Evolutionary conservation across 805 yeast species (phyloP).

Genomic region (Brettanomyces bruxellensis): DNA sequence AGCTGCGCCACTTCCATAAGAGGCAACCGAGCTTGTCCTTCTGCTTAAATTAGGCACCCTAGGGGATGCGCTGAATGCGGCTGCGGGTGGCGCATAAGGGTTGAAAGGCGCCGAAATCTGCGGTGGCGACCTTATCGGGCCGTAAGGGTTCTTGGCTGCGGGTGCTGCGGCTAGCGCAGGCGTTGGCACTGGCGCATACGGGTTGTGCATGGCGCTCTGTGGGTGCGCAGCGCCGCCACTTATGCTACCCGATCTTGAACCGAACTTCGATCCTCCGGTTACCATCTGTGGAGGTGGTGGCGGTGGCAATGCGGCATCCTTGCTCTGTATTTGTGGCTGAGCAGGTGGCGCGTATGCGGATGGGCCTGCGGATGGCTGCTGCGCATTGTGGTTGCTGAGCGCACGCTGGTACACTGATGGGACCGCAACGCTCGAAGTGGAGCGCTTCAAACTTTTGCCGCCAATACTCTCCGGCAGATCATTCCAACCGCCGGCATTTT

Average conservation of each 20-base stretch:
- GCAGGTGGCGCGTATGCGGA: neutral
- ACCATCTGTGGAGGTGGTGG: neutral
- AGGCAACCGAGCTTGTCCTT: neutral
- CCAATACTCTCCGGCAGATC: slow-evolving; percentile 47
- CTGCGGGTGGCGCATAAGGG: slow-evolving; percentile 29
- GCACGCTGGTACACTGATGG: slow-evolving; percentile 16
- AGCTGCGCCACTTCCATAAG: neutral
- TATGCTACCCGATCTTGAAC: slow-evolving; percentile 14
- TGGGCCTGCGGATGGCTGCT: no score
- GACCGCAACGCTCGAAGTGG: slow-evolving; percentile 15
- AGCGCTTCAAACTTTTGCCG: slow-evolving; percentile 17
- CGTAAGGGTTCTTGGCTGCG: neutral
- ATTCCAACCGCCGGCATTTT: slow-evolving; percentile 63
- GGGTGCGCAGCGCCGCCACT: neutral
- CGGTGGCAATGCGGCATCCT: neutral
- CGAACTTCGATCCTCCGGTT: slow-evolving; percentile 7
- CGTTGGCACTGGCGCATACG: slow-evolving; percentile 1
- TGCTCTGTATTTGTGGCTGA: neutral
- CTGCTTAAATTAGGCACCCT: slow-evolving; percentile 3
- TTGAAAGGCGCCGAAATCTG: slow-evolving; percentile 8
- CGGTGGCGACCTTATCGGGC: neutral
- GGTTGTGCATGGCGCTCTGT: neutral
- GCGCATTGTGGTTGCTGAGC: neutral
- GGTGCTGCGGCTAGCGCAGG: neutral
- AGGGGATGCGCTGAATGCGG: neutral